Evolutionary conservation across 2,329 filamentous ascomycete genomes (phyloP).

Genomic region (Verticillium albo-atrum): DNA sequence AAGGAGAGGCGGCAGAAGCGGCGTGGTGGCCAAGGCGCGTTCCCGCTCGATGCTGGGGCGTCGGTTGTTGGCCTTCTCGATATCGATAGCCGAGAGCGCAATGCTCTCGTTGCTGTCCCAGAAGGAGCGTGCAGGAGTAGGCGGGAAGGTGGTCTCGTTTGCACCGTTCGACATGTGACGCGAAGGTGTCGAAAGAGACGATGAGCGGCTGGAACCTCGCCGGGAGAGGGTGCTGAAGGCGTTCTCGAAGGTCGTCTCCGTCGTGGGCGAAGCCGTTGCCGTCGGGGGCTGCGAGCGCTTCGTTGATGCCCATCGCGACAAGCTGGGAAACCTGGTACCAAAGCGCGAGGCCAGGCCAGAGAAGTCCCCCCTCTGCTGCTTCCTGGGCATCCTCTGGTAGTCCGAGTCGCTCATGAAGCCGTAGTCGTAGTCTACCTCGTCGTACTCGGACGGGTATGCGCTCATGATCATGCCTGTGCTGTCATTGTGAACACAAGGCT

Average conservation of each 20-base stretch:
- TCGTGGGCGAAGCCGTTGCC: slow-evolving; percentile 53
- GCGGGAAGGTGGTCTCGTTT: slow-evolving; percentile 50
- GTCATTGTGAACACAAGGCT: slow-evolving; percentile 54
- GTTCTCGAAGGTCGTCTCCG: slow-evolving; percentile 79
- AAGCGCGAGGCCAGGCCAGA: slow-evolving; percentile 61
- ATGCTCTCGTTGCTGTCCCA: slow-evolving; percentile 57
- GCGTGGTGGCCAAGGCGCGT: slow-evolving; percentile 67
- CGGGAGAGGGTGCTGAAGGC: slow-evolving; percentile 56
- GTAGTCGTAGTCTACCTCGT: slow-evolving; percentile 57
- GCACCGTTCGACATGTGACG: slow-evolving; percentile 38
- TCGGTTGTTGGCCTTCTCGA: slow-evolving; percentile 45
- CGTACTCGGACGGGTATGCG: slow-evolving; percentile 36
- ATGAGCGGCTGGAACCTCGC: slow-evolving; percentile 70
- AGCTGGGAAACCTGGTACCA: slow-evolving; percentile 53
- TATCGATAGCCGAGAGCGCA: slow-evolving; percentile 42
- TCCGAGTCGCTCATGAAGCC: slow-evolving; percentile 65
- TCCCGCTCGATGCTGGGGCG: slow-evolving; percentile 51
- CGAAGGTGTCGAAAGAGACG: slow-evolving; percentile 65
- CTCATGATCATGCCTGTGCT: slow-evolving; percentile 34
- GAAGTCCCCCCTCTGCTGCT: slow-evolving; percentile 52
- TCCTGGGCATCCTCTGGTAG: slow-evolving; percentile 39
- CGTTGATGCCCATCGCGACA: slow-evolving; percentile 45
- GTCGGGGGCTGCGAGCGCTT: slow-evolving; percentile 33
- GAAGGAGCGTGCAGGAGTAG: slow-evolving; percentile 59
- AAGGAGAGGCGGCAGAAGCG: slow-evolving; percentile 78